Percentiles rank a stretch among this genome's conserved stretches.
Evolutionary conservation across 2,329 filamentous ascomycete genomes (phyloP).

Genomic region (Penicillium sp.): DNA sequence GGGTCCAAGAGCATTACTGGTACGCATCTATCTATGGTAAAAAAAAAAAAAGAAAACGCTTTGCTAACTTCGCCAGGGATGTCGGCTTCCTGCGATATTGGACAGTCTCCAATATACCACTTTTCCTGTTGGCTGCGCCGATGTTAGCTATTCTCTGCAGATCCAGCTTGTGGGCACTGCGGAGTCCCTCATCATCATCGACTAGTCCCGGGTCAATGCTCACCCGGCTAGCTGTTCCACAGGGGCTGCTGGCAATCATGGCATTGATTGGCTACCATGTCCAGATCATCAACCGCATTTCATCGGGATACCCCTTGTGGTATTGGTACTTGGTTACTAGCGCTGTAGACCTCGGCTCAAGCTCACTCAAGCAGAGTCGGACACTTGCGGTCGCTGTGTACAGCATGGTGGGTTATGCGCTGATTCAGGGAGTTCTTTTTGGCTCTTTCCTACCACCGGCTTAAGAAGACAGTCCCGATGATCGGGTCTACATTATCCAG

Average conservation of each 20-base stretch:
- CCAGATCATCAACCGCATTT: constrained; percentile 86
- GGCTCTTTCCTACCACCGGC: constrained; percentile 90
- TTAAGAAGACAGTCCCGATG: background rate
- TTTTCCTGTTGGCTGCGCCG: constrained; percentile 80
- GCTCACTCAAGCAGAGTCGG: constrained; percentile 19
- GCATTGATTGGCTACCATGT: constrained; percentile 82
- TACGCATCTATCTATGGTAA: constrained; percentile 50
- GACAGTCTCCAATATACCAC: constrained; percentile 77
- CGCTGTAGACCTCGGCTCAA: constrained; percentile 22
- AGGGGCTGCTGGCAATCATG: constrained; percentile 66
- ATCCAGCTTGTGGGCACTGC: constrained; percentile 55
- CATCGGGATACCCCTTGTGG: constrained; percentile 85
- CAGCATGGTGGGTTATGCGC: constrained; percentile 75
- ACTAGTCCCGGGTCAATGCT: constrained; percentile 32
- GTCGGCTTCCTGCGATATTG: constrained; percentile 87
- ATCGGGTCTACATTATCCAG: background rate
- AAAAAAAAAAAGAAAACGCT: too few species aligned
- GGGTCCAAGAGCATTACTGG: constrained; percentile 89
- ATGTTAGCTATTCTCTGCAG: constrained; percentile 65
- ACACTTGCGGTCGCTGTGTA: constrained; percentile 47
- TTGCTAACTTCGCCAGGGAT: constrained; percentile 57
- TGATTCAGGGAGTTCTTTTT: constrained; percentile 79
- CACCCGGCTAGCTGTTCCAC: constrained; percentile 63
- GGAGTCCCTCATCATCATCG: constrained; percentile 26
- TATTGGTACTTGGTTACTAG: constrained; percentile 70